phyloP scores from a whole-genome alignment of 441 rosid genomes.

The Gossypium trilobum region DNA sequence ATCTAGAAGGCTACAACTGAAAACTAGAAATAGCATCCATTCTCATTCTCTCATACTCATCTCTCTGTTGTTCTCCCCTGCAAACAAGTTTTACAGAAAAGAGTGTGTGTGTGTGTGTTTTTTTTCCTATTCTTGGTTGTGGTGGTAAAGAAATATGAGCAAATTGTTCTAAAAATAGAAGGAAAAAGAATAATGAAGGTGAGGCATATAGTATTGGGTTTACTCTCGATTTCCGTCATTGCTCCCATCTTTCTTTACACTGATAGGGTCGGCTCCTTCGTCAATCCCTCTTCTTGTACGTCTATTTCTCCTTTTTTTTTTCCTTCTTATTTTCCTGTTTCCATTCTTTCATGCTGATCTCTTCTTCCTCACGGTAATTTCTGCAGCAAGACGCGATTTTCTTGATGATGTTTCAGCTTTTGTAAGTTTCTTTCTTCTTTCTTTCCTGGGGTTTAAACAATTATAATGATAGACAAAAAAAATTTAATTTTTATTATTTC shows the following conservation, averaged over 20 bases:
- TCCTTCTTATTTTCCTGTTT: background rate
- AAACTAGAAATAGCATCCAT: background rate
- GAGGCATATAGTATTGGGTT: slow-evolving; percentile 38
- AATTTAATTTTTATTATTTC: background rate
- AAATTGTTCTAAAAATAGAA: background rate
- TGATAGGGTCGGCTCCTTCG: slow-evolving; percentile 29
- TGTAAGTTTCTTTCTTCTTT: slow-evolving; percentile 26
- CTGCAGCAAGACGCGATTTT: slow-evolving; percentile 41
- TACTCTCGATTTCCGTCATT: slow-evolving; percentile 44
- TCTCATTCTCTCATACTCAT: background rate
- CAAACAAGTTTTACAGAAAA: background rate
- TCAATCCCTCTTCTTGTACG: slow-evolving; percentile 34
- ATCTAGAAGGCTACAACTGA: background rate
- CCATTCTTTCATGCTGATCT: background rate
- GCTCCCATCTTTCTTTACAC: slow-evolving; percentile 54
- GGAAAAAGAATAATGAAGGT: slow-evolving; percentile 25
- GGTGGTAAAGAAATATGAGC: background rate
- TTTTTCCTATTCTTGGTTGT: background rate
- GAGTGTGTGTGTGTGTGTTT: background rate
- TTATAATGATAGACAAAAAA: background rate
- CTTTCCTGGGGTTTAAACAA: background rate
- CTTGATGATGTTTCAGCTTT: slow-evolving; percentile 44
- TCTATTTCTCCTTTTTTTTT: background rate
- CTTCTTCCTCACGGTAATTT: background rate
- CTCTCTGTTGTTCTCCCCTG: background rate